Evolutionary conservation across 2,329 filamentous ascomycete species (phyloP).

Genomic region (Hymenoscyphus occultus): DNA sequence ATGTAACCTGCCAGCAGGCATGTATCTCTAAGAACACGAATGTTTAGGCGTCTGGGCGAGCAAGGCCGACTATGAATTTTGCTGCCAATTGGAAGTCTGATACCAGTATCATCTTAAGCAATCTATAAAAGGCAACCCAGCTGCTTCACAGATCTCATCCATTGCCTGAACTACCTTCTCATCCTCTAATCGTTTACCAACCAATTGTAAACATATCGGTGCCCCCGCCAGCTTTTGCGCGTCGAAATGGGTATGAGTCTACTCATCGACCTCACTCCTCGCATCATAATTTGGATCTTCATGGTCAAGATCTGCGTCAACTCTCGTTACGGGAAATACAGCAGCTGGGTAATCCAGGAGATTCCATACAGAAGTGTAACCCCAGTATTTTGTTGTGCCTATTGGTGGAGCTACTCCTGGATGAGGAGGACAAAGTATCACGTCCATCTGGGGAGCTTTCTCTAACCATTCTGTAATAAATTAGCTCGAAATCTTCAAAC

Average conservation of each 20-base stretch:
- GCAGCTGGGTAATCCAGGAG: slow-evolving; percentile 23
- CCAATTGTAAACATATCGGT: slow-evolving; percentile 7
- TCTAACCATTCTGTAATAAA: slow-evolving; percentile 1
- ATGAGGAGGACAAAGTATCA: slow-evolving; percentile 54
- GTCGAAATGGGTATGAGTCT: slow-evolving; percentile 20
- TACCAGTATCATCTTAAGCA: not conserved
- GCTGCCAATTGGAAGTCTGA: no score
- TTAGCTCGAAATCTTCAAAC: not conserved
- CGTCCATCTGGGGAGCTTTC: slow-evolving; percentile 15
- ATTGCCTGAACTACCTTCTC: not conserved
- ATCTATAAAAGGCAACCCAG: slow-evolving; percentile 1
- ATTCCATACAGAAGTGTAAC: slow-evolving; percentile 33
- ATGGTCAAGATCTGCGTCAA: slow-evolving; percentile 15
- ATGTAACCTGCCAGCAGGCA: no score
- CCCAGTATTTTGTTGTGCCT: slow-evolving; percentile 53
- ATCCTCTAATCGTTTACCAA: slow-evolving; percentile 1
- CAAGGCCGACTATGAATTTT: no score
- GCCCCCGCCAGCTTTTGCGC: slow-evolving; percentile 31
- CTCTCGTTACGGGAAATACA: slow-evolving; percentile 21
- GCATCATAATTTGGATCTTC: slow-evolving; percentile 15
- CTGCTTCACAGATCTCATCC: not conserved
- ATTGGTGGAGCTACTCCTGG: slow-evolving; percentile 50
- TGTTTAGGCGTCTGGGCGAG: no score
- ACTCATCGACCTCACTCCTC: slow-evolving; percentile 16
- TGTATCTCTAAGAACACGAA: no score